These are phyloP conservation scores for Glebionis coronaria DNA, from an alignment of 129 eudicot genomes.

Conservation along the genomic window DNA sequence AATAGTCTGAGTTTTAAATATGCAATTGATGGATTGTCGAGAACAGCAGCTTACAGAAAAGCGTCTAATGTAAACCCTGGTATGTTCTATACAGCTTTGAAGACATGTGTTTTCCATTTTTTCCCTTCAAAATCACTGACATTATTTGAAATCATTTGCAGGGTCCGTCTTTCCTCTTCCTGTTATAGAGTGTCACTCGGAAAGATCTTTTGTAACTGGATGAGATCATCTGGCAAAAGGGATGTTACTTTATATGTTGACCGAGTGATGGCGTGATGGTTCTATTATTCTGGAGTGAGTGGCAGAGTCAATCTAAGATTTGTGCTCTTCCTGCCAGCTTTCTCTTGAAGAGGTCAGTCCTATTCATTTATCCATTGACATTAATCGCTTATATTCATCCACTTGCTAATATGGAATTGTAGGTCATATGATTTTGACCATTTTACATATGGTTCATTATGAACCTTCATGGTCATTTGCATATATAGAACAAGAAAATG, in stretches of 20 bases:
- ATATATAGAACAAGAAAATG: not conserved
- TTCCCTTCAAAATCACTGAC: not conserved
- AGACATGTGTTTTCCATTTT: not conserved
- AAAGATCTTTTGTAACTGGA: not conserved
- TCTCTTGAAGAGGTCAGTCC: slow-evolving; percentile 11
- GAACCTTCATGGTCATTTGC: not conserved
- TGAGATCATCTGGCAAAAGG: not conserved
- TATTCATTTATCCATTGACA: not conserved
- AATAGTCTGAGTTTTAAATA: slow-evolving; percentile 59
- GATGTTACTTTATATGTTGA: not conserved
- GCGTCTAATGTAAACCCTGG: not conserved
- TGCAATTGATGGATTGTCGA: slow-evolving; percentile 52
- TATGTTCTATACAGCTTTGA: slow-evolving; percentile 1
- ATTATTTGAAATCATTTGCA: not conserved
- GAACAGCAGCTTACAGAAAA: slow-evolving; percentile 15
- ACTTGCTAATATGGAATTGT: not conserved
- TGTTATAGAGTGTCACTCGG: not conserved
- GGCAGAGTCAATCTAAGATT: not conserved
- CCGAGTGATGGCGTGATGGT: not conserved
- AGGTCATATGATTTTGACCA: not conserved
- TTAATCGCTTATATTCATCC: not conserved
- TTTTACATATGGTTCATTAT: slow-evolving; percentile 15
- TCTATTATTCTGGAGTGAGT: not conserved
- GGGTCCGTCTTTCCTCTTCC: not conserved
- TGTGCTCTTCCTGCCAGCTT: not conserved